Conservation (phyloP, 768 basidiomycete species). For the Vishniacozyma victoriae region DNA sequence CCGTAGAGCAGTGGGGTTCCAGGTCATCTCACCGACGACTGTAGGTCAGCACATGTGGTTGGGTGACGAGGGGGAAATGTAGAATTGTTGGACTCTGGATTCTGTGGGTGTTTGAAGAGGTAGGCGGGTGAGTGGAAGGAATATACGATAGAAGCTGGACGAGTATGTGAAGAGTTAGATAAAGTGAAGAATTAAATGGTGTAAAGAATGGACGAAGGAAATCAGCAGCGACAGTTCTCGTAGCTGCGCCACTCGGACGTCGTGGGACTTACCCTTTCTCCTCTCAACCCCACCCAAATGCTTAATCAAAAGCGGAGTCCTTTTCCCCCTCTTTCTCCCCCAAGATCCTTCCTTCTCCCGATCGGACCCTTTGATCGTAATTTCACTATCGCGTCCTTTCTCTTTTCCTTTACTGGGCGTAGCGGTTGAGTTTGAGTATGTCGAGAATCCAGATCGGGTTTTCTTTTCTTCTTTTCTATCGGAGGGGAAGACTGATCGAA, state of each 20-base stretch:
- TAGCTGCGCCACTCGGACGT: too few relatives aligned
- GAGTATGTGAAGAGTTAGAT: too few relatives aligned
- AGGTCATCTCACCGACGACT: constrained; percentile 96
- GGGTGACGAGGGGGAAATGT: neutral
- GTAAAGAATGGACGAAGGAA: too few relatives aligned
- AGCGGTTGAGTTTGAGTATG: too few relatives aligned
- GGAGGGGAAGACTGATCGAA: too few relatives aligned
- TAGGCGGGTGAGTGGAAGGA: neutral
- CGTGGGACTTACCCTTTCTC: constrained; percentile 45
- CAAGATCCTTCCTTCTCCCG: constrained; percentile 1
- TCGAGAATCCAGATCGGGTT: too few relatives aligned
- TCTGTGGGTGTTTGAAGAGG: neutral
- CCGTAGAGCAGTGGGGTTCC: constrained; percentile 80
- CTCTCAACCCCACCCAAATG: constrained; percentile 41
- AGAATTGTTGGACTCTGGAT: neutral
- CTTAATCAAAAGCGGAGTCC: constrained; percentile 34
- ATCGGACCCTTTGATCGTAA: neutral
- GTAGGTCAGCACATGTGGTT: neutral
- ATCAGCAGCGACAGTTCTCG: too few relatives aligned
- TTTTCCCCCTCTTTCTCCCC: constrained; percentile 7
- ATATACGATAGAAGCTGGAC: too few relatives aligned
- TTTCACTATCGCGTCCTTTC: constrained; percentile 23
- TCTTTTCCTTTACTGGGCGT: constrained; percentile 7
- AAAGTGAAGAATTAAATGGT: too few relatives aligned
- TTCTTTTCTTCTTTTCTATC: too few relatives aligned